Percentiles rank a stretch among this genome's conserved stretches.
Evolutionary conservation across 441 rosid species (phyloP).

Genomic region (Corymbia citriodora): DNA sequence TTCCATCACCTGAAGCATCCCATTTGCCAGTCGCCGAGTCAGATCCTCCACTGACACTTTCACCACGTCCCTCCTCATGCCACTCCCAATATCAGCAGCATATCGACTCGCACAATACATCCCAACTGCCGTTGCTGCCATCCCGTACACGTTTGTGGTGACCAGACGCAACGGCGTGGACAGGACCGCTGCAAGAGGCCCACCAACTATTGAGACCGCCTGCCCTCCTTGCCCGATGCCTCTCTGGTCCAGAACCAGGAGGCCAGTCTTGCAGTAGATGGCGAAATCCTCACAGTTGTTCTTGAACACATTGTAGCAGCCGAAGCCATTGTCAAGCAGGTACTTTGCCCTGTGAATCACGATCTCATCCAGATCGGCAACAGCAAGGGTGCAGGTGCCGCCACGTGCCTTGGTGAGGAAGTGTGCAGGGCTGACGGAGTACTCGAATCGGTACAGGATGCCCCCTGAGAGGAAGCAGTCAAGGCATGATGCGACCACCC

Average conservation of each 20-base stretch:
- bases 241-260: conserved; percentile 48
- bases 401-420: conserved; percentile 87
- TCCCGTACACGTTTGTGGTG: conserved; percentile 75
- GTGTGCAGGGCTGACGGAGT: conserved; percentile 67
- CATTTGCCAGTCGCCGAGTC: conserved; percentile 52
- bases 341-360: conserved; percentile 66
- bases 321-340: conserved; percentile 72
- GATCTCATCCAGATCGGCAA: conserved; percentile 39
- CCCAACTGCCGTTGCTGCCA: conserved; percentile 70
- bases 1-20: conserved; percentile 51
- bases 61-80: conserved; percentile 61
- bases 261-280: conserved; percentile 79
- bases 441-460: conserved; percentile 62
- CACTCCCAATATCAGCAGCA: conserved; percentile 73
- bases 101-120: conserved; percentile 74
- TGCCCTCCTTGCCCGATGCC: conserved; percentile 84
- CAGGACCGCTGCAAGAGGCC: conserved; percentile 77
- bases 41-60: conserved; percentile 77
- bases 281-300: conserved; percentile 87
- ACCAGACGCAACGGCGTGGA: conserved; percentile 68
- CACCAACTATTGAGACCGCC: conserved; percentile 64
- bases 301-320: conserved; percentile 73
- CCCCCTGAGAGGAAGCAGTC: conserved; percentile 92
- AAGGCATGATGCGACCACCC: conserved; percentile 75
- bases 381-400: conserved; percentile 88